Evolutionary conservation across 176 grass and related monocot genomes (phyloP).

Genomic region (Musa acuminata): DNA sequence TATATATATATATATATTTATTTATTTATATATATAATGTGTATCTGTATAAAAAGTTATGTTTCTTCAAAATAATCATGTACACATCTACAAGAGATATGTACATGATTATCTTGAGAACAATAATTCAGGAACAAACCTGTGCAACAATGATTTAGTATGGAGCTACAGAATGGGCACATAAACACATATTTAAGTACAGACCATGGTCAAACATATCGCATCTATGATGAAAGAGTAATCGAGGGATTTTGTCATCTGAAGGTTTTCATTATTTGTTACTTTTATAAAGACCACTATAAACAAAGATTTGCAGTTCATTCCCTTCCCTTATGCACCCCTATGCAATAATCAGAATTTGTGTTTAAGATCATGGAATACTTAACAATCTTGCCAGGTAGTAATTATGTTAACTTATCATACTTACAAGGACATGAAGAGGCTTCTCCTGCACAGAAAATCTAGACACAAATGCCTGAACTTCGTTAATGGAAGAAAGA

Average conservation of each 20-base stretch:
- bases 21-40: too few species aligned
- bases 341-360: not conserved
- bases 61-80: too few species aligned
- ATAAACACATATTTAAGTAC: not conserved
- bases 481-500: conserved; percentile 64
- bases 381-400: not conserved
- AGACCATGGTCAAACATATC: not conserved
- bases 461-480: conserved; percentile 63
- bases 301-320: not conserved
- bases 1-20: too few species aligned
- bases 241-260: not conserved
- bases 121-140: not conserved
- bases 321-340: not conserved
- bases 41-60: too few species aligned
- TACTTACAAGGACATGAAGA: conserved; percentile 78
- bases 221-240: not conserved
- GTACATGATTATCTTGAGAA: not conserved
- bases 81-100: not conserved
- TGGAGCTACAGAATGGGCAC: not conserved
- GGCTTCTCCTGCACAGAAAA: conserved; percentile 55
- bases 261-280: not conserved
- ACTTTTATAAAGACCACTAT: not conserved
- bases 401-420: not conserved
- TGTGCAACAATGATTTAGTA: not conserved
- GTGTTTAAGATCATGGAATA: not conserved